Percentiles rank a stretch among this genome's conserved stretches.
Evolutionary conservation across 352 stramenopile genomes (phyloP).

Genomic region (Phytophthora fragariae): DNA sequence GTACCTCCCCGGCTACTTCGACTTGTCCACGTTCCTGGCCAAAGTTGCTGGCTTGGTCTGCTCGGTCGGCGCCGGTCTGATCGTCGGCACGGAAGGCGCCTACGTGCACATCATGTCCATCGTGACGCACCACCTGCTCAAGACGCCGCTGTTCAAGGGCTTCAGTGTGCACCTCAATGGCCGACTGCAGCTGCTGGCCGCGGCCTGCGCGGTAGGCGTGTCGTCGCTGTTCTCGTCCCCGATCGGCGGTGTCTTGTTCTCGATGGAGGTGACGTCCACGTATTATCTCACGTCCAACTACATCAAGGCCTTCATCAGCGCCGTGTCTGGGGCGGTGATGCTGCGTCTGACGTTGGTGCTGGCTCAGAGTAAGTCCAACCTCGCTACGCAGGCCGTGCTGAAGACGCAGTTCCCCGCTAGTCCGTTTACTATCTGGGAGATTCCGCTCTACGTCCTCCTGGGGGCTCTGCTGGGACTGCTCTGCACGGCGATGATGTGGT

Average conservation of each 20-base stretch:
- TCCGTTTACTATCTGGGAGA: conserved; percentile 74
- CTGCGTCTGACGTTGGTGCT: conserved; percentile 73
- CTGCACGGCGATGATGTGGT: conserved; percentile 62
- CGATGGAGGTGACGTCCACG: conserved; percentile 93
- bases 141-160: conserved; percentile 67
- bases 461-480: conserved; percentile 68
- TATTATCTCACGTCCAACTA: conserved; percentile 93
- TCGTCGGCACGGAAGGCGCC: conserved; percentile 98
- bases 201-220: conserved; percentile 93
- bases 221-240: conserved; percentile 94
- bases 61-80: conserved; percentile 93
- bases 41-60: conserved; percentile 95
- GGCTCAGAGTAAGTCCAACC: conserved; percentile 60
- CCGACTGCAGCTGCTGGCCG: conserved; percentile 89
- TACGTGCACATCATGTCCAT: conserved; percentile 98
- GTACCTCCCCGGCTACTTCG: conserved; percentile 87
- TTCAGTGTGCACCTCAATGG: conserved; percentile 85
- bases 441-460: conserved; percentile 73
- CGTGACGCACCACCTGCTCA: conserved; percentile 92
- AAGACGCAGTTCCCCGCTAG: conserved; percentile 57
- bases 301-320: conserved; percentile 90
- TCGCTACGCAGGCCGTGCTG: conserved; percentile 58
- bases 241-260: conserved; percentile 95
- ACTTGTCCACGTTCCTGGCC: conserved; percentile 81
- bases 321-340: conserved; percentile 80